phyloP scores from a whole-genome alignment of 208 protist genomes.

The Leishmania braziliensis region DNA sequence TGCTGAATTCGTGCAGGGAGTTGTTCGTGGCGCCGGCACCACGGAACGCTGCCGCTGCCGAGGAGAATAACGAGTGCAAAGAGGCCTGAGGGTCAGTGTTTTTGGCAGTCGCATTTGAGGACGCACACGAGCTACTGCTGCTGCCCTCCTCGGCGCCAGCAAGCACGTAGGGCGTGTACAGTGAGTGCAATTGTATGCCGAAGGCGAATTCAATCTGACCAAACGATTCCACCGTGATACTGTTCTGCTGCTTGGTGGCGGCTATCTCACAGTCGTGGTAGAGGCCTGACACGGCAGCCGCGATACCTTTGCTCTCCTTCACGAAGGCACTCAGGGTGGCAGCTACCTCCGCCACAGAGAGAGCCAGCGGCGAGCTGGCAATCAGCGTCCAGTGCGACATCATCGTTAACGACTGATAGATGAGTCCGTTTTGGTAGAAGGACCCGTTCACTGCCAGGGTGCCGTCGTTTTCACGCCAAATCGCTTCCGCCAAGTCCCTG shows the following conservation, averaged over 20 bases:
- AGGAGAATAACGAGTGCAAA: background rate
- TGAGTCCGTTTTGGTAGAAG: constrained; percentile 52
- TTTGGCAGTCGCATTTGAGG: background rate
- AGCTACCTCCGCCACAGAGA: constrained; percentile 49
- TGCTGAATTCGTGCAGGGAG: background rate
- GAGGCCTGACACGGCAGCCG: constrained; percentile 13
- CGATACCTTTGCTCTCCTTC: constrained; percentile 37
- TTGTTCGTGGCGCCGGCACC: background rate
- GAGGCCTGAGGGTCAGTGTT: background rate
- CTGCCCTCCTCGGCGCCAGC: background rate
- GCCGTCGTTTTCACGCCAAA: constrained; percentile 25
- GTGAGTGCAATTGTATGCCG: constrained; percentile 34
- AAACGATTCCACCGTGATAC: constrained; percentile 37
- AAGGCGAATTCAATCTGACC: constrained; percentile 36
- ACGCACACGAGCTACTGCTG: background rate
- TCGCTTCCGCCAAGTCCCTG: constrained; percentile 37
- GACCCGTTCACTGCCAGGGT: constrained; percentile 36
- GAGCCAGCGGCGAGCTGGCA: constrained; percentile 43
- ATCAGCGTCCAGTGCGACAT: constrained; percentile 54
- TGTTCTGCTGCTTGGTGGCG: constrained; percentile 28
- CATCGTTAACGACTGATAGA: constrained; percentile 63
- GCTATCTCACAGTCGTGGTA: constrained; percentile 34
- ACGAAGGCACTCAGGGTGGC: constrained; percentile 36
- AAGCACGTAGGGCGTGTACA: constrained; percentile 45
- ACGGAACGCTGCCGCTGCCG: background rate